These are phyloP conservation scores for Biscutella laevigata DNA, from an alignment of 441 rosid species.

Conservation along the genomic window DNA sequence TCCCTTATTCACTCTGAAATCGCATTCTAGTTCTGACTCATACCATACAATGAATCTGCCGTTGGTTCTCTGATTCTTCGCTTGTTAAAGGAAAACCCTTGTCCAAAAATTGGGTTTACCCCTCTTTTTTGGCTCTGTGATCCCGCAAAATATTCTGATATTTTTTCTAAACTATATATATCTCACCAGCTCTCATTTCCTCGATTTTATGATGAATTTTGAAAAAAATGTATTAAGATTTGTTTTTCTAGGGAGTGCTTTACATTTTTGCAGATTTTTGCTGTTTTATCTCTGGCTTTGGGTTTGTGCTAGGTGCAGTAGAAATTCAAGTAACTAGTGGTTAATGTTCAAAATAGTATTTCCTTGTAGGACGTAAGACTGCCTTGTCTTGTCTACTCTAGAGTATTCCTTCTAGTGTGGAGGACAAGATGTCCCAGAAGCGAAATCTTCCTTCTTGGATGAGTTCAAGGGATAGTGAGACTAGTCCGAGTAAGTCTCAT, in stretches of 20 bases:
- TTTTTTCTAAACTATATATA: no score
- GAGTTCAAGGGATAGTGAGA: constrained; percentile 34
- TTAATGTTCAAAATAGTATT: not conserved
- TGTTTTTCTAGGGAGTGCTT: not conserved
- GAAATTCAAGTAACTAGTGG: not conserved
- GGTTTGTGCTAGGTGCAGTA: not conserved
- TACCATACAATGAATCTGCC: no score
- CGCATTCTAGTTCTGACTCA: not conserved
- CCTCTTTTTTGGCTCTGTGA: no score
- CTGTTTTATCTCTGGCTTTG: not conserved
- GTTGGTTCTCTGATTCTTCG: not conserved
- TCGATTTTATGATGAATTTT: not conserved
- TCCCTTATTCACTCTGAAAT: not conserved
- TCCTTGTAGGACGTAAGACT: not conserved
- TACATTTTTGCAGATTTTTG: not conserved
- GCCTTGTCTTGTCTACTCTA: not conserved
- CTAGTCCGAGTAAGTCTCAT: constrained; percentile 9
- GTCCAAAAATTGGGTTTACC: no score
- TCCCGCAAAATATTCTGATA: no score
- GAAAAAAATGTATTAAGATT: not conserved
- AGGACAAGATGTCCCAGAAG: constrained; percentile 29
- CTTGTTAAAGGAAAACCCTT: not conserved
- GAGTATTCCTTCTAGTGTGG: not conserved
- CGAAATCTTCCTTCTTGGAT: constrained; percentile 89
- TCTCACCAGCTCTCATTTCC: not conserved